phyloP scores from a whole-genome alignment of 345 rosid species.

The Sapria himalayana region DNA sequence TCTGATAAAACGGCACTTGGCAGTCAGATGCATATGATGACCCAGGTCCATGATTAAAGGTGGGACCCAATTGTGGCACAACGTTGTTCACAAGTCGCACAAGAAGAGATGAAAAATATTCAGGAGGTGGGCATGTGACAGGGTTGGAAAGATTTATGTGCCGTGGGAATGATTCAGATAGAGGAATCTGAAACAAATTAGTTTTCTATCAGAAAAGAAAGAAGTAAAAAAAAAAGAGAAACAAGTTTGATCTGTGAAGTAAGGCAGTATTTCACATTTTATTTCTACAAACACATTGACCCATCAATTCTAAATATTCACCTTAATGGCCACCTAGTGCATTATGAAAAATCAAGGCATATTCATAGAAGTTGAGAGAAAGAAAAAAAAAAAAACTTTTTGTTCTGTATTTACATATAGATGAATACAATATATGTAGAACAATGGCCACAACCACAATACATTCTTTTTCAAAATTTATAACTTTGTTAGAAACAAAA shows the following conservation, averaged over 20 bases:
- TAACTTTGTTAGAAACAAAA: too few species aligned
- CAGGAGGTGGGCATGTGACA: slow-evolving; percentile 60
- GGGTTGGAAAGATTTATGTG: slow-evolving; percentile 48
- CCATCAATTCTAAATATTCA: too few species aligned
- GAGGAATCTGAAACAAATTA: slow-evolving; percentile 48
- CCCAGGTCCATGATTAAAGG: slow-evolving; percentile 47
- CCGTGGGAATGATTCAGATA: slow-evolving; percentile 87
- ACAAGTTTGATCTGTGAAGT: not conserved
- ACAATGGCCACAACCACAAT: too few species aligned
- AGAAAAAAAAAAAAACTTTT: too few species aligned
- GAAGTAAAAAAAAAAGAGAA: slow-evolving; percentile 1
- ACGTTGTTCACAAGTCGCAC: slow-evolving; percentile 85
- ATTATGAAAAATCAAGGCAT: too few species aligned
- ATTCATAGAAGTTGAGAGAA: too few species aligned
- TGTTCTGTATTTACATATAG: too few species aligned
- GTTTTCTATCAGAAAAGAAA: not conserved
- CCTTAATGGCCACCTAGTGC: too few species aligned
- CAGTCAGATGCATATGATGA: slow-evolving; percentile 51
- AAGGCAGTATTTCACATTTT: slow-evolving; percentile 4
- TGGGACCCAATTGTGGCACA: slow-evolving; percentile 66
- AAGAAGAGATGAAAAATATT: slow-evolving; percentile 74
- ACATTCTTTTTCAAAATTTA: too few species aligned
- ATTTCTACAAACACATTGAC: too few species aligned
- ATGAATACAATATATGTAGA: too few species aligned
- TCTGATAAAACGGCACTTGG: slow-evolving; percentile 80